These are phyloP conservation scores for Cryphonectria nitschkei DNA, from an alignment of 2,329 filamentous ascomycete species.

Conservation along the genomic window DNA sequence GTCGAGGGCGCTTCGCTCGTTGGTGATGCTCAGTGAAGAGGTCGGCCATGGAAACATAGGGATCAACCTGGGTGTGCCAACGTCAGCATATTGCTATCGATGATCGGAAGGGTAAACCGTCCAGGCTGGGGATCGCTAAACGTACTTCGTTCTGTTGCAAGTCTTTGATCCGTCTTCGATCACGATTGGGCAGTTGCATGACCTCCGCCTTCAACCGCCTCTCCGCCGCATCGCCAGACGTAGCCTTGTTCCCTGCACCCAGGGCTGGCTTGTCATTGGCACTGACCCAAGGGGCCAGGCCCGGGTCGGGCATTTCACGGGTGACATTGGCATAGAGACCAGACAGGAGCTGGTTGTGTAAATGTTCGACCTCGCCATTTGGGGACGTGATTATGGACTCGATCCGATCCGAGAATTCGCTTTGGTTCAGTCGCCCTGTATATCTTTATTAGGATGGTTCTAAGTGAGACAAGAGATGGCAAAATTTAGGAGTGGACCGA, in stretches of 20 bases:
- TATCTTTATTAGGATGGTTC: conserved; percentile 31
- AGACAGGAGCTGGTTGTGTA: conserved; percentile 70
- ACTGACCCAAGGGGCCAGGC: conserved; percentile 72
- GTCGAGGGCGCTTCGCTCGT: conserved; percentile 47
- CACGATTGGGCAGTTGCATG: conserved; percentile 70
- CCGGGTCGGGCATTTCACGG: conserved; percentile 68
- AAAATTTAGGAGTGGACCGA: conserved; percentile 39
- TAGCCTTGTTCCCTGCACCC: conserved; percentile 61
- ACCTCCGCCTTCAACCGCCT: conserved; percentile 69
- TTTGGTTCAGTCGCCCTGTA: conserved; percentile 65
- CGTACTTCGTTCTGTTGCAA: conserved; percentile 63
- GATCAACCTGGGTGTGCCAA: conserved; percentile 50
- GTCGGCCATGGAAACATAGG: conserved; percentile 56
- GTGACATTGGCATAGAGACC: conserved; percentile 72
- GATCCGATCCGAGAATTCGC: conserved; percentile 61
- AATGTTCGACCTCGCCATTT: conserved; percentile 62
- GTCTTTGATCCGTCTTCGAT: conserved; percentile 70
- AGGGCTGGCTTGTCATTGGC: conserved; percentile 69
- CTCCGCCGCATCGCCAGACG: conserved; percentile 68
- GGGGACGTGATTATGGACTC: conserved; percentile 62
- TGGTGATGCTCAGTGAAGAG: conserved; percentile 54
- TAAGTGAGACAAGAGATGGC: not conserved
- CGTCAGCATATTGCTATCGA: conserved; percentile 15
- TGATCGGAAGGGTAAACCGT: not conserved
- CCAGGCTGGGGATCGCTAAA: conserved; percentile 24